These are phyloP conservation scores for Boletus holoroseus DNA, from an alignment of 1,284 basidiomycete species.

Conservation along the genomic window DNA sequence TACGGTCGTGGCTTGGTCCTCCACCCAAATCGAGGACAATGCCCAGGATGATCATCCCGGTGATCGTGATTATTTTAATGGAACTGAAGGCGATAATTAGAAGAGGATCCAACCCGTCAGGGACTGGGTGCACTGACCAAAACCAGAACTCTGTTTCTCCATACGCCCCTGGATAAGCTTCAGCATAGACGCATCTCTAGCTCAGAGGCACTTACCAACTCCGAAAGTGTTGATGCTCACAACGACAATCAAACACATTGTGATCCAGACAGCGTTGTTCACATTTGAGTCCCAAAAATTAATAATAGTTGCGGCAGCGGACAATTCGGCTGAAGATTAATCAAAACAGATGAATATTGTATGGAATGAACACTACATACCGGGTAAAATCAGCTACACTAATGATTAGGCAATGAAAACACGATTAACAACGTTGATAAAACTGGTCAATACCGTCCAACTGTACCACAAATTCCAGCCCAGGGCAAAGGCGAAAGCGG, in stretches of 20 bases:
- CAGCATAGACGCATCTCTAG: background rate
- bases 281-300: conserved; percentile 46
- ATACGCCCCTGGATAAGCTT: conserved; percentile 32
- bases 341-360: background rate
- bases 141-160: conserved; percentile 53
- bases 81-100: conserved; percentile 18
- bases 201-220: conserved; percentile 35
- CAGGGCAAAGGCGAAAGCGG: conserved; percentile 61
- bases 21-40: conserved; percentile 39
- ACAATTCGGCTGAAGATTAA: conserved; percentile 46
- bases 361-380: conserved; percentile 5
- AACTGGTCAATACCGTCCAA: conserved; percentile 42
- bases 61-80: conserved; percentile 40
- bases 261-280: conserved; percentile 55
- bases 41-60: conserved; percentile 39
- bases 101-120: background rate
- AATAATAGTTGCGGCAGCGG: conserved; percentile 58
- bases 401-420: background rate
- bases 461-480: conserved; percentile 65
- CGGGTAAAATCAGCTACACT: conserved; percentile 23
- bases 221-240: conserved; percentile 54
- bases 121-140: conserved; percentile 8
- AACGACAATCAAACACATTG: conserved; percentile 54
- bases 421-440: background rate
- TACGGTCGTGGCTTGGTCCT: conserved; percentile 35